Percentiles rank a stretch among this genome's conserved stretches.
Evolutionary conservation across 2,329 filamentous ascomycete genomes (phyloP).

Genomic region (Dissoconium aciculare): DNA sequence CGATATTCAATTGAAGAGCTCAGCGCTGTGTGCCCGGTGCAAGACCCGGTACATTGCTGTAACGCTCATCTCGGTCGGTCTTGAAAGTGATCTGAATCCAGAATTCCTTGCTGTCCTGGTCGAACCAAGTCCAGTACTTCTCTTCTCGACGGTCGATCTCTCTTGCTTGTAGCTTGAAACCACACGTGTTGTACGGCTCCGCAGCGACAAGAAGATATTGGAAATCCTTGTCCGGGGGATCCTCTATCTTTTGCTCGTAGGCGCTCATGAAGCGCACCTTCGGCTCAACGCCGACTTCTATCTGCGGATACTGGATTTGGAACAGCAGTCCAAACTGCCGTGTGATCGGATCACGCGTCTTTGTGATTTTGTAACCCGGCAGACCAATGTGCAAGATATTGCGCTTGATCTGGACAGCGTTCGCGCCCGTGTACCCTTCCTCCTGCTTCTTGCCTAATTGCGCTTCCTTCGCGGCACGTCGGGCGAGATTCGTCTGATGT

Average conservation of each 20-base stretch:
- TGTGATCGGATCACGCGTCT: constrained; percentile 77
- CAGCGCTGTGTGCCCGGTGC: constrained; percentile 31
- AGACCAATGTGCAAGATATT: constrained; percentile 90
- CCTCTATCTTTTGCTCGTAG: constrained; percentile 88
- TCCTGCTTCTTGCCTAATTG: constrained; percentile 58
- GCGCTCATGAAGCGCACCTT: constrained; percentile 95
- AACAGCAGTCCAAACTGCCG: constrained; percentile 85
- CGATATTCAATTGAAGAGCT: too few relatives aligned
- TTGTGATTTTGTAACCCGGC: constrained; percentile 95
- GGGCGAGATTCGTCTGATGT: constrained; percentile 94
- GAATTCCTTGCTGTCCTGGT: constrained; percentile 89
- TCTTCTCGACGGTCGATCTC: constrained; percentile 85
- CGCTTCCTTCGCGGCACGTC: constrained; percentile 87
- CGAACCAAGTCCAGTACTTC: constrained; percentile 86
- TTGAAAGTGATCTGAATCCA: constrained; percentile 98
- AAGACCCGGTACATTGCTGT: constrained; percentile 50
- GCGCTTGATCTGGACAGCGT: constrained; percentile 52
- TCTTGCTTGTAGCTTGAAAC: constrained; percentile 84
- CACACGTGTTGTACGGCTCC: constrained; percentile 95
- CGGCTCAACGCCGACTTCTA: constrained; percentile 57
- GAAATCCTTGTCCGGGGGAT: constrained; percentile 76
- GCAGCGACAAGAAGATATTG: constrained; percentile 92
- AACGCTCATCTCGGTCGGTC: constrained; percentile 91
- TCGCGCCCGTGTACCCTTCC: constrained; percentile 57
- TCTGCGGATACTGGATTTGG: constrained; percentile 90